Evolutionary conservation across 371 early-diverging fungal genomes (phyloP).

Genomic region (Nematocida parisii): DNA sequence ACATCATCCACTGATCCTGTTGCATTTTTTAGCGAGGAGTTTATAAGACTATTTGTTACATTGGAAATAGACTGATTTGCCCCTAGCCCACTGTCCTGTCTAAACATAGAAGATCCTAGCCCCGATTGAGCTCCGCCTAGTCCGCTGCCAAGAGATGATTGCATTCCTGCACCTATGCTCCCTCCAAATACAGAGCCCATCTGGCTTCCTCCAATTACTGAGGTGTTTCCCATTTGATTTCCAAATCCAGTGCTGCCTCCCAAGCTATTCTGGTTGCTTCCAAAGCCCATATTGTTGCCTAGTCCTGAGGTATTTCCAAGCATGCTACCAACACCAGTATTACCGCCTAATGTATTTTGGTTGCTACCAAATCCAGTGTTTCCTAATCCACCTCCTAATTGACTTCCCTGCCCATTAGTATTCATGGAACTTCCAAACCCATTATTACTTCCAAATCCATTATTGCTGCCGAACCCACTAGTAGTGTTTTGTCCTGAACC

Average conservation of each 20-base stretch:
- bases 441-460: not conserved
- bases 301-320: not conserved
- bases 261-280: not conserved
- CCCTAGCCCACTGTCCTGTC: not conserved
- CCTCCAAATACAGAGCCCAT: not conserved
- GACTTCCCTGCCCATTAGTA: not conserved
- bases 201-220: not conserved
- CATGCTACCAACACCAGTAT: not conserved
- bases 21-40: not conserved
- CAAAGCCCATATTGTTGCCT: not conserved
- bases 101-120: not conserved
- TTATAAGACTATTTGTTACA: not conserved
- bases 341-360: not conserved
- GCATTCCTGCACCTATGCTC: not conserved
- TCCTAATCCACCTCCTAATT: not conserved
- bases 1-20: slow-evolving; percentile 6
- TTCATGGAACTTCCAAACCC: not conserved
- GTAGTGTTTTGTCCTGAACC: not conserved
- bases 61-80: not conserved
- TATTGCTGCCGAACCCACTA: not conserved
- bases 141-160: not conserved
- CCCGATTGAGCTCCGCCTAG: not conserved
- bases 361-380: not conserved
- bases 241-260: not conserved
- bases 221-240: not conserved